Evolutionary conservation across 176 grass and related monocot species (phyloP).

Genomic region (Tillandsia leiboldiana): DNA sequence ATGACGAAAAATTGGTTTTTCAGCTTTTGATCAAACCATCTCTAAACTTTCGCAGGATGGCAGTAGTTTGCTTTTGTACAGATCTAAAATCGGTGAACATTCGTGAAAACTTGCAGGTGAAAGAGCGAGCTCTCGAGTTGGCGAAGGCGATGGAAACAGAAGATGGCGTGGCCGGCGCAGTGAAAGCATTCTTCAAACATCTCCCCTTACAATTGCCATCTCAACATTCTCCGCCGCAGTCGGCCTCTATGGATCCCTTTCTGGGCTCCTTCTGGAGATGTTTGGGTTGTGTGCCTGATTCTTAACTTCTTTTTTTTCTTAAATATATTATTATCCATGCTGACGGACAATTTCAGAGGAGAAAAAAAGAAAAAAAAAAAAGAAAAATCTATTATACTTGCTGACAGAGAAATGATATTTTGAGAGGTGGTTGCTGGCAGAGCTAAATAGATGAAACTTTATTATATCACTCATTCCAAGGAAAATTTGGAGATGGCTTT

Average conservation of each 20-base stretch:
- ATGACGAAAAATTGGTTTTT: too few species aligned
- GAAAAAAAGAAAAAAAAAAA: too few species aligned
- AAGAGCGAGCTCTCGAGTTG: slow-evolving; percentile 28
- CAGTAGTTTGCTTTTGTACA: not conserved
- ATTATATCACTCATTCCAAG: too few species aligned
- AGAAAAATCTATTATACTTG: too few species aligned
- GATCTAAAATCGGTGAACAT: not conserved
- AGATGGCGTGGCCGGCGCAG: slow-evolving; percentile 28
- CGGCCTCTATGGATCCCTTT: slow-evolving; percentile 4
- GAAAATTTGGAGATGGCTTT: too few species aligned
- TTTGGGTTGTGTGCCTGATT: slow-evolving; percentile 22
- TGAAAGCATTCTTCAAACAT: slow-evolving; percentile 36
- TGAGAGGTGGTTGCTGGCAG: too few species aligned
- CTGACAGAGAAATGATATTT: too few species aligned
- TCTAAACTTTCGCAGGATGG: not conserved
- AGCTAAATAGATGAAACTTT: too few species aligned
- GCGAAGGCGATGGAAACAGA: slow-evolving; percentile 28
- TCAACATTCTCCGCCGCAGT: slow-evolving; percentile 1
- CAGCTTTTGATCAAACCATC: not conserved
- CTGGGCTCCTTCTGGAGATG: slow-evolving; percentile 17
- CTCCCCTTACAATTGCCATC: slow-evolving; percentile 20
- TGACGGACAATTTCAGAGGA: too few species aligned
- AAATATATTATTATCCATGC: too few species aligned
- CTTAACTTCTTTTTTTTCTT: not conserved
- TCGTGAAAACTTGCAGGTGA: slow-evolving; percentile 22